phyloP scores from a whole-genome alignment of 306 rosid species.

The Abrus pulchellus region DNA sequence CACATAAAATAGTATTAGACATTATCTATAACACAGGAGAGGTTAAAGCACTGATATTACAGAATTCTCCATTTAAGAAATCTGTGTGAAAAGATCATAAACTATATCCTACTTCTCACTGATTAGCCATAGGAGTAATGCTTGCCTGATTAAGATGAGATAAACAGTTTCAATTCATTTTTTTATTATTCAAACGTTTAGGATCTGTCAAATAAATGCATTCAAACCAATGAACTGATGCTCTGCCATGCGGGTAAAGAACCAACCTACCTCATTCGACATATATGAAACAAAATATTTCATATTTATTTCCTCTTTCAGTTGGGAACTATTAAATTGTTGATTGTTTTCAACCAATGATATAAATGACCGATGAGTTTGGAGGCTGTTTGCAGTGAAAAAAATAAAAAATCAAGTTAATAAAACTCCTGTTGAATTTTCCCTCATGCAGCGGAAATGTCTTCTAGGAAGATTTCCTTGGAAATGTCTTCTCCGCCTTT shows the following conservation, averaged over 20 bases:
- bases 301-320: neutral
- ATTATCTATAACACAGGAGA: neutral
- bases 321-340: neutral
- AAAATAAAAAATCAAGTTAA: neutral
- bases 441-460: neutral
- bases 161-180: neutral
- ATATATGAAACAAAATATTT: neutral
- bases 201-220: neutral
- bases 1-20: constrained; percentile 6
- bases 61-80: neutral
- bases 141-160: neutral
- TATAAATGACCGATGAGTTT: neutral
- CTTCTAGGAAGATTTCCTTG: neutral
- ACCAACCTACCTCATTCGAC: neutral
- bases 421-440: constrained; percentile 3
- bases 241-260: neutral
- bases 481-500: neutral
- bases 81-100: neutral
- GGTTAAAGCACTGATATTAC: neutral
- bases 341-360: neutral
- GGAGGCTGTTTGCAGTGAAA: neutral
- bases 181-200: neutral
- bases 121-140: constrained; percentile 14
- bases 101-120: neutral
- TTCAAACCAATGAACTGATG: neutral